These are phyloP conservation scores for Glycine latifolia DNA, from an alignment of 306 rosid species.

Conservation along the genomic window DNA sequence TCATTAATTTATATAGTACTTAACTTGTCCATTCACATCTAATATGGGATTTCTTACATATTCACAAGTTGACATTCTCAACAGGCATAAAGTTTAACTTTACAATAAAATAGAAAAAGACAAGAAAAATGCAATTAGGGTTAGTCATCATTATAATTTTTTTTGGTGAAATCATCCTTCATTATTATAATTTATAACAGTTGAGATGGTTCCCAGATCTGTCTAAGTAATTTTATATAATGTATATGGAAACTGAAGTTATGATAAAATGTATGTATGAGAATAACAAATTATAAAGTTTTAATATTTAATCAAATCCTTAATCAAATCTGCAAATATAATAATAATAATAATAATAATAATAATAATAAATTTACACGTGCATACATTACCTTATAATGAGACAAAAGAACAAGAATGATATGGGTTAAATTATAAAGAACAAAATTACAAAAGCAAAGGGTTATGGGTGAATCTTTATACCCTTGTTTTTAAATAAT, in stretches of 20 bases:
- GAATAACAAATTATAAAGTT: neutral
- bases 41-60: no score
- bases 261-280: neutral
- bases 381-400: neutral
- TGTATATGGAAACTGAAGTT: neutral
- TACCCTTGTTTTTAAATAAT: neutral
- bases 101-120: neutral
- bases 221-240: neutral
- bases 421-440: conserved; percentile 22
- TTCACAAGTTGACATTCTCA: neutral
- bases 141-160: no score
- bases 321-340: neutral
- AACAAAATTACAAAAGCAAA: conserved; percentile 29
- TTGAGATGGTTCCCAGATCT: neutral
- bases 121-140: no score
- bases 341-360: neutral
- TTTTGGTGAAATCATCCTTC: no score
- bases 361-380: neutral
- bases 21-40: neutral
- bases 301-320: neutral
- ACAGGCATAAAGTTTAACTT: neutral
- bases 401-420: conserved; percentile 31
- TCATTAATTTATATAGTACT: neutral
- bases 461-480: conserved; percentile 35
- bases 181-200: no score